These are phyloP conservation scores for Ganoderma sp. DNA, from an alignment of 1,284 basidiomycete species.

Conservation along the genomic window DNA sequence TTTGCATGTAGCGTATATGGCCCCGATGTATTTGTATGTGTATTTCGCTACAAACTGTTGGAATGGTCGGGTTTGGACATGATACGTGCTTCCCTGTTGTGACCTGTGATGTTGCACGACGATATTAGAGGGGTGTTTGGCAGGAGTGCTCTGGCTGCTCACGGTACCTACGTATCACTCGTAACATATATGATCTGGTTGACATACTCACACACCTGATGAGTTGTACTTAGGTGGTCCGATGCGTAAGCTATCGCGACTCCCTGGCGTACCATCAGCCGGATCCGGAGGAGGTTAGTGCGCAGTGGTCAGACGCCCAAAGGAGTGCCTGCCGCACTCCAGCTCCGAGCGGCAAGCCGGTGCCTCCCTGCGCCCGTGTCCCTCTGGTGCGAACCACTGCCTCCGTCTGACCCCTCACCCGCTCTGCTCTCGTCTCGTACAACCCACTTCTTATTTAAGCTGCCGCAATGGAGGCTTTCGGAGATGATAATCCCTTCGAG, in stretches of 20 bases:
- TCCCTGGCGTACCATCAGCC: not conserved
- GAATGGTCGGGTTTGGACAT: conserved; percentile 1
- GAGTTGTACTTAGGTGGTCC: no score
- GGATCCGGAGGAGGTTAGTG: no score
- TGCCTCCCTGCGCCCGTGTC: no score
- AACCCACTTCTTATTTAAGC: not conserved
- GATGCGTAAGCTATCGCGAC: no score
- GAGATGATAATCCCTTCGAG: conserved; percentile 84
- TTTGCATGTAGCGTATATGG: conserved; percentile 3
- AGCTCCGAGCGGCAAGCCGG: no score
- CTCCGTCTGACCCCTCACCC: not conserved
- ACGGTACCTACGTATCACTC: not conserved
- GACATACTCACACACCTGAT: not conserved
- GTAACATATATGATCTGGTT: not conserved
- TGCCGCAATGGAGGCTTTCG: conserved; percentile 65
- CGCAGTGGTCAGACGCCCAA: not conserved
- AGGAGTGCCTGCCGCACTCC: not conserved
- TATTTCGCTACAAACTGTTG: not conserved
- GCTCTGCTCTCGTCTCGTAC: not conserved
- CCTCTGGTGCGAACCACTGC: conserved; percentile 3
- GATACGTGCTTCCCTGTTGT: not conserved
- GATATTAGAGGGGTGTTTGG: not conserved
- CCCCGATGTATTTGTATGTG: conserved; percentile 11
- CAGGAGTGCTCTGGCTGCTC: not conserved
- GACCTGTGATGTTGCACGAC: not conserved